Evolutionary conservation across 352 stramenopile species (phyloP), one percentile per base, ranked within the genome.

Genomic region (Globisporangium cylindrosporum): DNA sequence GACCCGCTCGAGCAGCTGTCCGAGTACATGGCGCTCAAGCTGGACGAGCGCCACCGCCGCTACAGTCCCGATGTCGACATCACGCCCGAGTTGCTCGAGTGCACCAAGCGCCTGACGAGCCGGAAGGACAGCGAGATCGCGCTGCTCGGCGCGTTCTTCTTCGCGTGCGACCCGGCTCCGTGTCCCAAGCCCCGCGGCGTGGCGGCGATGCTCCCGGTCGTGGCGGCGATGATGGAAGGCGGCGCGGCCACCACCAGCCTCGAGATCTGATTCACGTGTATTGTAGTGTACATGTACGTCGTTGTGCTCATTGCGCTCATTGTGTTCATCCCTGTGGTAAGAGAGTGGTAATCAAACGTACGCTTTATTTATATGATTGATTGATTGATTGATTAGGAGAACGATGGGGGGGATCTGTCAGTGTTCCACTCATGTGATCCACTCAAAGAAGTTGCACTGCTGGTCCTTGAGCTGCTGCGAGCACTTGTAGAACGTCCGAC

Each of bases 401-500:
- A 32, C 29, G 38, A 48, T 60, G 29, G 15, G 46, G 29, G 20
- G 38, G 18, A 10, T n/a, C 18, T 69, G 18, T 20, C 4, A 51
- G 27, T 49, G 4, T n/a, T 24, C 18, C 43, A 51, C 2, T 64
- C 82, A 82, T 27, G 76, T 70, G 15, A 79, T 82, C 96, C 96
- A 98, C 73, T 97, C 71, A 79, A 99, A 99, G 76, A 97, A 97
- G 68, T 84, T 78, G 63, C 93, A 98, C 68, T 97, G 88, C 41
- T 87, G 82, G 29, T 84, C 87, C 51, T 89, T 81, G 18, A 55
- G 41, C 57, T 82, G 83, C 20, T 89, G 88, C 10, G 88, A 84
- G 70, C 96, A 99, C 57, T 94, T 97, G 84, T 91, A 98, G 69
- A 98, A 99, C 59, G 88, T 92, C 48, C 94, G 84, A 29, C 95